Base-by-base conservation (phyloP, 805 yeast species). In the Starmerella gropengiesseri region DNA sequence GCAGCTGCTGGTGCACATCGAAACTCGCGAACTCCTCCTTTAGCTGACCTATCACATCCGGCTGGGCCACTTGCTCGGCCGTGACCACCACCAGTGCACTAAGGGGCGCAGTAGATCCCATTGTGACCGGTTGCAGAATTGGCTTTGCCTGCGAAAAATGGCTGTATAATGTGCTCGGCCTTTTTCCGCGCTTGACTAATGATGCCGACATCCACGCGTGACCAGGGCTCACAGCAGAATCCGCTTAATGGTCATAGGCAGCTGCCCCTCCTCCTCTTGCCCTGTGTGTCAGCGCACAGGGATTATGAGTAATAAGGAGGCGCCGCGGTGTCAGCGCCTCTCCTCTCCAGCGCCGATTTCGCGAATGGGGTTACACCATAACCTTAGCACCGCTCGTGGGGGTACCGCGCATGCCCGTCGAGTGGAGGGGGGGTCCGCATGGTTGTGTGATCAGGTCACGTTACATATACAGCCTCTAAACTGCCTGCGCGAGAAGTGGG, bases 1-100 rank as follows among this genome's bases (percentile, higher is more conserved):
- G 48, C 34, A 65, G 60, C 57, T 65, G 69, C 45, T 50, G 56
- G 46, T 55, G 58, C 5, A 49, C 46, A 17, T 51, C 54, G 30
- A 31, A 44, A 2, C 25, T 43, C 9, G 33, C 20, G 16, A 42
- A 46, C 8, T 45, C 41, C 1, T 33, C 36, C 35, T 48, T 43
- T 12, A 55, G 32, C 7, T 33, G 28, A 12, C 48, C 49, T 16
- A 53, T 51, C 12, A 35, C 41, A n/a, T 40, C 39, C 18, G 54
- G 54, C 30, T 52, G 37, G 11, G 54, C 20, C 5, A 56, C 60
- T 31, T 53, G 44, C 27, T 46, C 53, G 17, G 47, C 30, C n/a
- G 52, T 42, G 1, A 55, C 56, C 16, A 51, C 47, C 11, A 55
- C 27, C 14, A 55, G 43, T 5, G 48, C 51, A 21, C 46, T 41